These are phyloP conservation scores for Diversispora eburnea DNA, from an alignment of 192 early-diverging fungal genomes.

Conservation along the genomic window DNA sequence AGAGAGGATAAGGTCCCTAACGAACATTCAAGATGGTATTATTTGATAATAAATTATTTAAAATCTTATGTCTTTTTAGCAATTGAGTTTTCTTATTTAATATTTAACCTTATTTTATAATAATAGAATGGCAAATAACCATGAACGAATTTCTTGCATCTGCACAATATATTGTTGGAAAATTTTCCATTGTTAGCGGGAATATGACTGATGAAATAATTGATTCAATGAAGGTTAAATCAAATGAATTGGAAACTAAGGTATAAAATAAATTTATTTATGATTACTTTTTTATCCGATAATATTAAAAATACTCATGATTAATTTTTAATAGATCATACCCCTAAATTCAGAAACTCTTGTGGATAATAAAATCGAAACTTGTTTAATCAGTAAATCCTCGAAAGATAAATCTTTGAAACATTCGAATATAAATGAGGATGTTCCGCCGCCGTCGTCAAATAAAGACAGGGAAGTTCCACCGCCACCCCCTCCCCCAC, in stretches of 20 bases:
- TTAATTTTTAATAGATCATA: background rate
- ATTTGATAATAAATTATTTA: background rate
- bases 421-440: slow-evolving; percentile 11
- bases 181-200: slow-evolving; percentile 12
- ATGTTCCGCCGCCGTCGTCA: slow-evolving; percentile 21
- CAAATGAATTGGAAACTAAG: background rate
- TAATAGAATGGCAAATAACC: slow-evolving; percentile 34
- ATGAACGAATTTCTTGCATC: slow-evolving; percentile 38
- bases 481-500: slow-evolving; percentile 23
- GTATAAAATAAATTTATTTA: background rate
- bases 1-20: slow-evolving; percentile 35
- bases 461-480: slow-evolving; percentile 23
- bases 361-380: no score
- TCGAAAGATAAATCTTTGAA: background rate
- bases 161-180: slow-evolving; percentile 41
- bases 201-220: background rate
- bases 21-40: slow-evolving; percentile 32
- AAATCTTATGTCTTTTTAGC: background rate
- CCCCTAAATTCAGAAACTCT: no score
- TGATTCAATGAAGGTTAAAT: background rate
- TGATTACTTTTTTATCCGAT: background rate
- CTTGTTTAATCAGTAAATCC: background rate
- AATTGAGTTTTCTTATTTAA: background rate
- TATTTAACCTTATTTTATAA: background rate
- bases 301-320: background rate